Base-by-base conservation (phyloP, 768 basidiomycete species). In the Phanerochaete carnosa region DNA sequence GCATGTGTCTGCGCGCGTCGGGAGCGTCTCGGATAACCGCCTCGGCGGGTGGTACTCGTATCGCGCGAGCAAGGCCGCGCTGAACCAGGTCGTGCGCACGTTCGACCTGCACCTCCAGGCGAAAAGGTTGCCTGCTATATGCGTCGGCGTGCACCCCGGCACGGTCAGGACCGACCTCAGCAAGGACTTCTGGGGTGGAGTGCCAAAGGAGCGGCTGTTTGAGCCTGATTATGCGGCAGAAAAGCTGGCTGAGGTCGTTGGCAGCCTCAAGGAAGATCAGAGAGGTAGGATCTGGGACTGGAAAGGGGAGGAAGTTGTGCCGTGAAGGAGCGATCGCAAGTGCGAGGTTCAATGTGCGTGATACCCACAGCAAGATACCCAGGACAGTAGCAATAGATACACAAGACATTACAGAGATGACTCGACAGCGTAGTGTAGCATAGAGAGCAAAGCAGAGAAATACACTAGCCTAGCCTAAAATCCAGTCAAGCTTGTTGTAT, bases 1-100 rank as follows among this genome's bases (percentile, higher is more conserved):
- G 25, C 84, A 87, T 68, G 71, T 86, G 58, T 80, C 82, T 12
- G 84, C 84, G 19, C 81, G 83, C 39, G 80, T 86, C 9, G 84
- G 85, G 30, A 84, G 82, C 39, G 79, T 86, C 57, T 75, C 77
- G 22, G 84, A 87, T 65, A 87, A 86, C 67, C 72, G 70, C 26
- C 76, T 75, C 25, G 85, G 84, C 19, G 85, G 84, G 37, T 86
- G 84, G 84, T 86, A 81, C 66, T 85, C 83, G 32, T 86, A 86
- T 68, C 81, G 84, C 28, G 75, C 82, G 22, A 85, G 83, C 54
- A 86, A 86, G 68, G 80, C 85, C 0, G 84, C 85, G 53, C 78
- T 87, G 51, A 85, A 87, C 64, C 84, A 86, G 64, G 78, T 81
- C n/a, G 68, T 86, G 68, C 82, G 80, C 62, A 86, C 83, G 19